A percentile compares a stretch with the other conserved stretches of the same genome.
Evolutionary conservation across 2,329 filamentous ascomycete genomes (phyloP).

Genomic region (Ophiostoma australiae): DNA sequence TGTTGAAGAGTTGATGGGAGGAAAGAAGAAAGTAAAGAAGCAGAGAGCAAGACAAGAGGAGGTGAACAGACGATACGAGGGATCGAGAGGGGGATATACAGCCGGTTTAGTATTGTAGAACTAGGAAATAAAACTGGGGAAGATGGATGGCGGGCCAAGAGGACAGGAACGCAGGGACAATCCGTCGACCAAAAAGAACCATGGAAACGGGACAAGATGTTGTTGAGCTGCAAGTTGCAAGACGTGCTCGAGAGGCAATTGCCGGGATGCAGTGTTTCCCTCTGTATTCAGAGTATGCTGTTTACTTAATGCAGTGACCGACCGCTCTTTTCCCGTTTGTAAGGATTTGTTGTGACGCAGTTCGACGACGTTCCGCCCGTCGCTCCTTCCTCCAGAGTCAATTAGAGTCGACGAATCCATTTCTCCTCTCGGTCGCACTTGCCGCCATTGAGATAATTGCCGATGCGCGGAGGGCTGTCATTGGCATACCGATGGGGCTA

Average conservation of each 20-base stretch:
- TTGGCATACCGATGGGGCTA: not conserved
- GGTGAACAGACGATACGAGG: not conserved
- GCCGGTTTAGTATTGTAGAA: not conserved
- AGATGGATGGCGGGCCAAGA: not conserved
- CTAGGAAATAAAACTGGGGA: constrained; percentile 4
- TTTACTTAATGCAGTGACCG: constrained; percentile 15
- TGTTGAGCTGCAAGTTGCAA: not conserved
- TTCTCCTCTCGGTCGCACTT: constrained; percentile 2
- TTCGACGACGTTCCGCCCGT: not conserved
- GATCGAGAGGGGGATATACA: not conserved
- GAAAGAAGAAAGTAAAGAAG: not conserved
- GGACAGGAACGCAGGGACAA: not conserved
- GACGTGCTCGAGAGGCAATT: not conserved
- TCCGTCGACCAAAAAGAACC: not conserved
- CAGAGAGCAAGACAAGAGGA: not conserved
- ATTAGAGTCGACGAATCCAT: not conserved
- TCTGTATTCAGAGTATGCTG: too few species aligned
- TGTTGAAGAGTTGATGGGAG: not conserved
- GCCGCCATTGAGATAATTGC: constrained; percentile 19
- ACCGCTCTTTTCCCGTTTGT: constrained; percentile 18
- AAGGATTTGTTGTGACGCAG: not conserved
- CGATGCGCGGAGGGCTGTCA: constrained; percentile 19
- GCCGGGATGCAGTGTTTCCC: not conserved
- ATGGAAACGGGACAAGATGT: not conserved
- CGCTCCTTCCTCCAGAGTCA: not conserved